A percentile compares a stretch with the other conserved stretches of the same genome.
Conservation (phyloP, 192 early-diverging fungal genomes). For the Umbelopsis sp. region DNA sequence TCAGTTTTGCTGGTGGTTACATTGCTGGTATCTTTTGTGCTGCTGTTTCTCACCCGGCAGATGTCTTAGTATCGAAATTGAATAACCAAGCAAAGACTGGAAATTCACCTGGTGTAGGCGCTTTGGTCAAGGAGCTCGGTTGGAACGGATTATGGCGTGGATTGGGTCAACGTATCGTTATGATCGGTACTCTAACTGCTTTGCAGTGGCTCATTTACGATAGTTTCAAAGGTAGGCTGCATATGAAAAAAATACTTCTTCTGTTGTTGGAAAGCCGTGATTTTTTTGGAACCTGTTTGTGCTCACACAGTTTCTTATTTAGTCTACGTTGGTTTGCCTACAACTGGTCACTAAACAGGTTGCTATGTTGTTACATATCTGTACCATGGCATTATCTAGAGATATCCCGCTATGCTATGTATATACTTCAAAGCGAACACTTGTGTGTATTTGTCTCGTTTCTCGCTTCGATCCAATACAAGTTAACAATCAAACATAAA, state of each 20-base stretch:
- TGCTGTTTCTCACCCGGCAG: conserved; percentile 89
- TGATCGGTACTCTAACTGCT: conserved; percentile 91
- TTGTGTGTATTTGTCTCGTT: too few relatives aligned
- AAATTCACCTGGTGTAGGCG: conserved; percentile 6
- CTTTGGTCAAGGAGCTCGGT: conserved; percentile 60
- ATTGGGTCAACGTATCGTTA: conserved; percentile 82
- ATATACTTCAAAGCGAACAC: too few relatives aligned
- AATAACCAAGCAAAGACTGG: conserved; percentile 30
- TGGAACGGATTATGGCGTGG: conserved; percentile 76
- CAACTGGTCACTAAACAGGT: conserved; percentile 22
- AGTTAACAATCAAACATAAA: too few relatives aligned
- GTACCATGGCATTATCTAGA: too few relatives aligned
- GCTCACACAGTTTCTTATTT: not conserved
- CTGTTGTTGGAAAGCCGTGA: too few relatives aligned
- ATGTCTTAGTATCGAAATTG: conserved; percentile 72
- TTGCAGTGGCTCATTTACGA: conserved; percentile 87
- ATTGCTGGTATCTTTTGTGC: conserved; percentile 88
- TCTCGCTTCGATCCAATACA: too few relatives aligned
- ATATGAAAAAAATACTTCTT: not conserved
- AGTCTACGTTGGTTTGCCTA: conserved; percentile 35
- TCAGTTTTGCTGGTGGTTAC: conserved; percentile 85
- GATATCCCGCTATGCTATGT: too few relatives aligned
- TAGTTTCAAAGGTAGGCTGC: conserved; percentile 64
- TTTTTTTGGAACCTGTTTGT: not conserved
- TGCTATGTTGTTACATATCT: not conserved